phyloP scores from a whole-genome alignment of 345 rosid species.

The Melastoma malabathricum region DNA sequence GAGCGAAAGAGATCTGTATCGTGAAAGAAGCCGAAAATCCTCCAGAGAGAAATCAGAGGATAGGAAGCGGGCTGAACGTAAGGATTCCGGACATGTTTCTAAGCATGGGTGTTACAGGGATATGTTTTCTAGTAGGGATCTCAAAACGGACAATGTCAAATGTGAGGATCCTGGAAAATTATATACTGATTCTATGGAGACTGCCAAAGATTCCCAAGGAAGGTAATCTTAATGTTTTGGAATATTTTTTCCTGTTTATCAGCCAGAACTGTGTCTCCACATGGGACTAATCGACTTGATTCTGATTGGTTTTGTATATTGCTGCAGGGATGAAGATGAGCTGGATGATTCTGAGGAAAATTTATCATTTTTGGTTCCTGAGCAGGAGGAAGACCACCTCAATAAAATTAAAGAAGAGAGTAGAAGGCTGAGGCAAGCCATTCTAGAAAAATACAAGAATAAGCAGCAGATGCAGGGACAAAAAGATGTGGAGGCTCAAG shows the following conservation, averaged over 20 bases:
- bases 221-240: too few relatives aligned
- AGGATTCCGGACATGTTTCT: too few relatives aligned
- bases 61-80: conserved; percentile 21
- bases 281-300: not conserved
- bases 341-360: conserved; percentile 56
- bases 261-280: not conserved
- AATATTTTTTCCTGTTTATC: too few relatives aligned
- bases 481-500: conserved; percentile 14
- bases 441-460: conserved; percentile 59
- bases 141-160: too few relatives aligned
- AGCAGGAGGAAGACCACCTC: conserved; percentile 78
- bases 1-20: conserved; percentile 1
- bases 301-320: conserved; percentile 9
- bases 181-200: too few relatives aligned
- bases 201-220: too few relatives aligned
- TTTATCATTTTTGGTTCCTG: conserved; percentile 43
- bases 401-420: conserved; percentile 84
- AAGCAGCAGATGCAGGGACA: conserved; percentile 19
- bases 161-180: too few relatives aligned
- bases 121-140: conserved; percentile 6
- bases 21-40: conserved; percentile 31
- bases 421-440: conserved; percentile 69
- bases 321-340: conserved; percentile 40
- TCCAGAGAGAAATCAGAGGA: conserved; percentile 22
- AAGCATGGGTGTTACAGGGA: conserved; percentile 17